Conservation (phyloP, 805 yeast genomes). For the Sugiyamaella floridensis region DNA sequence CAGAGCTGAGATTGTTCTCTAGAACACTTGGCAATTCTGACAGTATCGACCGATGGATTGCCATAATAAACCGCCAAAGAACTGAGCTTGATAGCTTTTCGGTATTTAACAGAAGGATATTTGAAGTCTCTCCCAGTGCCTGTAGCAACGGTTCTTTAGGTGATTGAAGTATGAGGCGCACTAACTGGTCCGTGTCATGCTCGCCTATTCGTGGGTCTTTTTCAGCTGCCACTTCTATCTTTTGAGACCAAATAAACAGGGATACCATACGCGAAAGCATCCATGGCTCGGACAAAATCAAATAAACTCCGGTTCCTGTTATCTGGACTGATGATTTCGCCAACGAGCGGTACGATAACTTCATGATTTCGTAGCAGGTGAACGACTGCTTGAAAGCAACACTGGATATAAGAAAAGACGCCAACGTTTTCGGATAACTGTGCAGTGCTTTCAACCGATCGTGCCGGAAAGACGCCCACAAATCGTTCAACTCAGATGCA, state of each 20-base stretch:
- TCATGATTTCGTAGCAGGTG: neutral
- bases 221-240: neutral
- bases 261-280: neutral
- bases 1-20: conserved; percentile 9
- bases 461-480: neutral
- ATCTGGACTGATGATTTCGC: neutral
- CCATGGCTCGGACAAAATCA: neutral
- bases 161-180: conserved; percentile 4
- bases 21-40: conserved; percentile 2
- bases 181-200: conserved; percentile 12
- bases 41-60: conserved; percentile 6
- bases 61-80: conserved; percentile 25
- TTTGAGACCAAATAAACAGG: neutral
- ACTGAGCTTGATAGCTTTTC: conserved; percentile 17
- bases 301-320: neutral
- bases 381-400: neutral
- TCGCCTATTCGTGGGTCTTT: conserved; percentile 2
- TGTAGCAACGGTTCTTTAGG: conserved; percentile 4
- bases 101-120: neutral
- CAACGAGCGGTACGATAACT: neutral
- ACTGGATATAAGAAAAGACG: neutral
- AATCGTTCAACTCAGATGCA: neutral
- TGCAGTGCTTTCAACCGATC: neutral
- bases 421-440: neutral
- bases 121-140: neutral